Evolutionary conservation across 1,284 basidiomycete species (phyloP).

Genomic region (Ustilago crameri): DNA sequence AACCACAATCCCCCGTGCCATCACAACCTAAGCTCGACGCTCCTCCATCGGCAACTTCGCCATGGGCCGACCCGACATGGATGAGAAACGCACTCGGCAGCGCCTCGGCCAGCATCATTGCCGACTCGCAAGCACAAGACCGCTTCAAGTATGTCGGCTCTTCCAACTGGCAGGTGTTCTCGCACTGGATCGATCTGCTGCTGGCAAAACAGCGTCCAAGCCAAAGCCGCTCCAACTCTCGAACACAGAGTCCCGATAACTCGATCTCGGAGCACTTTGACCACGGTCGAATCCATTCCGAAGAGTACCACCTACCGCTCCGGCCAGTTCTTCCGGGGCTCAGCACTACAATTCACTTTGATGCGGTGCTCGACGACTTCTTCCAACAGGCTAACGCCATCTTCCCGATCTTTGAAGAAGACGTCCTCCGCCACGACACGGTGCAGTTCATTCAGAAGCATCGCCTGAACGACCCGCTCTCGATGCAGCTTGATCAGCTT

Average conservation of each 20-base stretch:
- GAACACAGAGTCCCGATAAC: not conserved
- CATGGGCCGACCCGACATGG: slow-evolving; percentile 12
- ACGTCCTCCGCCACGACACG: slow-evolving; percentile 7
- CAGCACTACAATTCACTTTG: not conserved
- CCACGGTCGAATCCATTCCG: slow-evolving; percentile 15
- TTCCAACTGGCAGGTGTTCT: slow-evolving; percentile 16
- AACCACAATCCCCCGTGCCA: no score
- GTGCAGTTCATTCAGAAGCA: slow-evolving; percentile 10
- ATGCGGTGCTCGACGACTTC: slow-evolving; percentile 12
- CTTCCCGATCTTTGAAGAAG: slow-evolving; percentile 13
- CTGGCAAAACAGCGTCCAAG: slow-evolving; percentile 5
- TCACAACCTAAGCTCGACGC: no score
- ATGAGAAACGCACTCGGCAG: slow-evolving; percentile 17
- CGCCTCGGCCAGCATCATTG: slow-evolving; percentile 17
- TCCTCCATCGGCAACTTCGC: slow-evolving; percentile 2
- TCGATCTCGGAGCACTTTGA: slow-evolving; percentile 18
- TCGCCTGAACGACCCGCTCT: slow-evolving; percentile 5
- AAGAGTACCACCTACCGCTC: slow-evolving; percentile 8
- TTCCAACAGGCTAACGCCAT: slow-evolving; percentile 9
- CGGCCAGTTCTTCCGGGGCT: slow-evolving; percentile 6
- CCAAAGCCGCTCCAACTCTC: not conserved
- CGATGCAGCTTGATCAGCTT: slow-evolving; percentile 6
- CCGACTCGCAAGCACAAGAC: slow-evolving; percentile 12
- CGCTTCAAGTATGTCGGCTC: slow-evolving; percentile 21
- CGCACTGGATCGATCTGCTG: slow-evolving; percentile 18